Evolutionary conservation across 768 basidiomycete species (phyloP).

Genomic region (Pilatotrama ljubarskyi): DNA sequence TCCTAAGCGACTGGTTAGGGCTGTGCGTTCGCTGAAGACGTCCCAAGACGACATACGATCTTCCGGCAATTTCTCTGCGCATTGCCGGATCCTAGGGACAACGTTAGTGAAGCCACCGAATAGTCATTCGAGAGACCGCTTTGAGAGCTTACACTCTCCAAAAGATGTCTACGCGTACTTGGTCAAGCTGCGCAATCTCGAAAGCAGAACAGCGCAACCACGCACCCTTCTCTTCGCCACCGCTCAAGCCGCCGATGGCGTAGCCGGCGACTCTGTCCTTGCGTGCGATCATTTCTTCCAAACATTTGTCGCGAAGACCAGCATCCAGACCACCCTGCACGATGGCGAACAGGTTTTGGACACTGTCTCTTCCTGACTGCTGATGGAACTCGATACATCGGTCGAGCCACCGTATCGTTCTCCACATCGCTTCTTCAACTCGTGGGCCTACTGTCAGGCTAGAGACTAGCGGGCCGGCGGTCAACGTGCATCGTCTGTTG

Average conservation of each 20-base stretch:
- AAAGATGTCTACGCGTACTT: constrained; percentile 59
- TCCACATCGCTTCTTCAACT: constrained; percentile 85
- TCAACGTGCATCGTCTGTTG: neutral
- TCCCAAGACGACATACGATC: constrained; percentile 81
- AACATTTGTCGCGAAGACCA: constrained; percentile 67
- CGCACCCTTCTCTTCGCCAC: constrained; percentile 92
- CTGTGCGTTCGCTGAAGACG: too few species aligned
- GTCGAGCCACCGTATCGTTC: constrained; percentile 89
- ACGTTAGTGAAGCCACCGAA: neutral
- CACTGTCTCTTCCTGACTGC: constrained; percentile 58
- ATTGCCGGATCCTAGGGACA: constrained; percentile 69
- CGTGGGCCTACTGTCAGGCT: constrained; percentile 80
- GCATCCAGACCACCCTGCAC: constrained; percentile 85
- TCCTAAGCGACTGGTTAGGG: constrained; percentile 42
- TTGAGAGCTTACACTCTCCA: constrained; percentile 69
- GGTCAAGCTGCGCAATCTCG: neutral
- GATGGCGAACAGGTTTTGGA: constrained; percentile 89
- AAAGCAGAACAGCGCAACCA: constrained; percentile 1
- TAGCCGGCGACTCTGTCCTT: constrained; percentile 82
- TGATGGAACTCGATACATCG: constrained; percentile 80
- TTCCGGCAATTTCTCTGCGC: constrained; percentile 72
- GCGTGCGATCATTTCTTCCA: constrained; percentile 80
- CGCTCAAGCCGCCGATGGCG: constrained; percentile 88
- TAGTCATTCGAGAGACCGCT: neutral
- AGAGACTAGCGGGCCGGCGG: constrained; percentile 49